Percentiles rank a stretch among this genome's conserved stretches.
Conservation (phyloP, 495 filamentous ascomycete species). For the Amphirosellinia nigrospora region DNA sequence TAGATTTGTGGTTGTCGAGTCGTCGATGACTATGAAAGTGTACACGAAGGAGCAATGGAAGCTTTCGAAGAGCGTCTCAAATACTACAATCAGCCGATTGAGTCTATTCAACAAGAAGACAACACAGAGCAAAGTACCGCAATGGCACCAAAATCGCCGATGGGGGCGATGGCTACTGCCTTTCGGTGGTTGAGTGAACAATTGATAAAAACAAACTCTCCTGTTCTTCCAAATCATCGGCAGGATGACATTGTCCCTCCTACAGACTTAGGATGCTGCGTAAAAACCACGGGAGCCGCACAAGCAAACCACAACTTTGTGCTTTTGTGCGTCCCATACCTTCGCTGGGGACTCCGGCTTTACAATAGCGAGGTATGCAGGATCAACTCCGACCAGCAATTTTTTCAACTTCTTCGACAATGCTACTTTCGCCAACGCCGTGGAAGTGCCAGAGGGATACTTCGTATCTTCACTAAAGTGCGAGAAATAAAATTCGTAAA, state of each 20-base stretch:
- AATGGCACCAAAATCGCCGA: neutral
- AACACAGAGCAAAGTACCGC: too few species aligned
- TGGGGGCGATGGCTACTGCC: neutral
- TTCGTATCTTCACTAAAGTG: constrained; percentile 4
- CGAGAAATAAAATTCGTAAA: constrained; percentile 12
- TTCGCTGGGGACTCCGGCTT: constrained; percentile 17
- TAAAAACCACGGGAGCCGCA: neutral
- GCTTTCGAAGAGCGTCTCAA: neutral
- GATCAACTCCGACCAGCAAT: constrained; percentile 18
- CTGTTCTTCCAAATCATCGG: neutral
- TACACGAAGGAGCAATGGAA: neutral
- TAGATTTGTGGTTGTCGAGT: constrained; percentile 5
- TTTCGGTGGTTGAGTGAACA: neutral
- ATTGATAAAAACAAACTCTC: neutral
- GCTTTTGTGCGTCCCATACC: constrained; percentile 17
- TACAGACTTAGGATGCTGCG: neutral
- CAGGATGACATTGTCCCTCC: neutral
- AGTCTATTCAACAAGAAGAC: neutral
- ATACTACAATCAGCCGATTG: neutral
- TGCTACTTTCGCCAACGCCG: constrained; percentile 10
- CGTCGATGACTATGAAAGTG: constrained; percentile 5
- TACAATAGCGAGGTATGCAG: constrained; percentile 15
- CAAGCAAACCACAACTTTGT: constrained; percentile 15
- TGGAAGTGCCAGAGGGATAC: neutral
- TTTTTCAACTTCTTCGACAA: constrained; percentile 15